Conservation (phyloP, 768 basidiomycete genomes). For the Coprinopsis cinerea region DNA sequence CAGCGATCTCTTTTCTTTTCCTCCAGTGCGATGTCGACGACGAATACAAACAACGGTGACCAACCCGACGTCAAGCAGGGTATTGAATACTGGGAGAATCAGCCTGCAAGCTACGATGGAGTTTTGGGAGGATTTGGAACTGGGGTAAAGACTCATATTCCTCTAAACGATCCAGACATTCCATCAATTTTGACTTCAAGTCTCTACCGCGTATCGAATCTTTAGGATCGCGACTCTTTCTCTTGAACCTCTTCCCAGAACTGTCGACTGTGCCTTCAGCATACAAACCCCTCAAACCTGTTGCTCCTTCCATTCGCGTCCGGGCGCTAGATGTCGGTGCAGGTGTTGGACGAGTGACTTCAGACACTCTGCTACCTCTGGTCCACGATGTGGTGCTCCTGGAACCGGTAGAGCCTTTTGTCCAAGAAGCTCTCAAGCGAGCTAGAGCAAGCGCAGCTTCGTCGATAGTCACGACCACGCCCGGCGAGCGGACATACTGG, state of each 20-base stretch:
- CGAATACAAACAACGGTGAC: conserved; percentile 14
- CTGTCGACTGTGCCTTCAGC: conserved; percentile 75
- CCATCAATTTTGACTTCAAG: conserved; percentile 31
- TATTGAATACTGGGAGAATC: conserved; percentile 79
- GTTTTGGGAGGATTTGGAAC: conserved; percentile 63
- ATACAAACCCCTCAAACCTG: conserved; percentile 41
- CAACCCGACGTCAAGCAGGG: conserved; percentile 67
- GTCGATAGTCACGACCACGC: conserved; percentile 8
- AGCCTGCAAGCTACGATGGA: conserved; percentile 79
- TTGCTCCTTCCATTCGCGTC: conserved; percentile 13
- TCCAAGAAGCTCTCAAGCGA: conserved; percentile 58
- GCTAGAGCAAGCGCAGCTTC: conserved; percentile 27
- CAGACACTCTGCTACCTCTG: conserved; percentile 83
- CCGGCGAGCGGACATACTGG: conserved; percentile 40
- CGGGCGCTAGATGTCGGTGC: conserved; percentile 92
- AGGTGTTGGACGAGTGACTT: conserved; percentile 89
- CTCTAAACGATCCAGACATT: conserved; percentile 13
- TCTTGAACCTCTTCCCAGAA: conserved; percentile 75
- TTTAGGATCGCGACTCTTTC: conserved; percentile 82
- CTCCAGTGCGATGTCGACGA: not conserved
- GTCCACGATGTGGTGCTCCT: conserved; percentile 83
- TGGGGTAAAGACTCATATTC: conserved; percentile 46
- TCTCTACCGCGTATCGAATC: conserved; percentile 88
- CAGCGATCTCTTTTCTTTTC: conserved; percentile 7
- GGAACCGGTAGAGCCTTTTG: conserved; percentile 80